Evolutionary conservation across 2,329 filamentous ascomycete species (phyloP), one percentile per base, ranked within the genome.

Genomic region (Aspergillus aculeatus): DNA sequence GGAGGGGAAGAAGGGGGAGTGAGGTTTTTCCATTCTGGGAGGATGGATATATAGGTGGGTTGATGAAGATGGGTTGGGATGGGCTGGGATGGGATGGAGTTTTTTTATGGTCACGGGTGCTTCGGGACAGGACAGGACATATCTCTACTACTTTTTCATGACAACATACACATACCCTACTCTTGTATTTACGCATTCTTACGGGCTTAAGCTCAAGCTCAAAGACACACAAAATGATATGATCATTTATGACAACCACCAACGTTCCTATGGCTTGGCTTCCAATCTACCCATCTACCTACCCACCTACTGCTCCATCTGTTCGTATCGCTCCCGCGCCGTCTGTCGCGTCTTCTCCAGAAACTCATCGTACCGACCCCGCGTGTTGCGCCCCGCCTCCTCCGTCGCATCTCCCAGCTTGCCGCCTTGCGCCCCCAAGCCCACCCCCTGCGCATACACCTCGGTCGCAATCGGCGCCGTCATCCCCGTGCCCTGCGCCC

Each of bases 381-480:
- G 75, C 1, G 80, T 82, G 61, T 81, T 82, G 41, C 80, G 75
- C 16, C 74, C 76, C 1, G 80, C 80, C 68, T 82, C 80, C 54
- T 78, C 76, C 3, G 73, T 72, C 4, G 80, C 80, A 66, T 82
- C 80, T 3, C 80, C 80, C 5, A 82, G 60, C 60, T 81, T 81
- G 29, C 80, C 69, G 48, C 80, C 80, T 53, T 81, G 76, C 2
- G 80, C 80, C 6, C 80, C 80, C 35, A 82, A 62, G 4, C 80
- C 80, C 1, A 82, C 80, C 24, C 80, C 80, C 57, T 80, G 78
- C 4, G 77, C 80, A 64, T 82, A 82, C 11, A 82, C 70, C 41
- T 82, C 78, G 5, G 80, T 80, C 12, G 76, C 70, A 56, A 82
- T 80, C 0, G 80, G 79, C 2, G 75, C 77, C 0, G 76, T 79